Evolutionary conservation across 441 rosid species (phyloP), one percentile per base, ranked within the genome.

Genomic region (Pelargonium australe): DNA sequence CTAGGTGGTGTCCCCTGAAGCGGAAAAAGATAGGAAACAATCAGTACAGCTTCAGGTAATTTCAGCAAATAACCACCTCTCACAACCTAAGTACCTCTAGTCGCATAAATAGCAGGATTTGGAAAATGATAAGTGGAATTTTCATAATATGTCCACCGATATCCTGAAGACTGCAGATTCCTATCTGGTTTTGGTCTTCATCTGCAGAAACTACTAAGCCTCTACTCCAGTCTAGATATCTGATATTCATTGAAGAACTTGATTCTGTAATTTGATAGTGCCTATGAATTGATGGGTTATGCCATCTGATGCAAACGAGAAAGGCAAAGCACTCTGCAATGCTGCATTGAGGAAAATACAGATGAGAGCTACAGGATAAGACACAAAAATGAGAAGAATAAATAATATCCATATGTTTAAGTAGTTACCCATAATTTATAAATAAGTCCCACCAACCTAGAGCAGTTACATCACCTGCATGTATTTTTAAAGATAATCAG

Each of bases 391-490:
- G 31, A 25, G 41, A 55, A 23, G 63, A 55, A 67, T 23, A 28
- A 66, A 47, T 16, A 28, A 44, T 43, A 64, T 31, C 19, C 11
- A 63, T 51, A 63, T 41, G 67, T 60, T 40, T 65, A 11, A 65
- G 34, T 61, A 9, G 40, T 63, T 84, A 85, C 88, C 92, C 86
- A 6, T 80, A 87, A 71, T 85, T 85, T 73, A 85, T 84, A 78
- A 87, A 87, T 62, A 87, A 77, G 77, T 85, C 91, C 91, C 91
- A 87, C 91, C 89, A 87, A 72, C 87, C 86, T 68, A 87, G 78
- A 10, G 86, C 86, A 28, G 82, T 81, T 63, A 87, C 84, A 60
- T 84, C 92, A 75, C 92, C 92, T 87, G 81, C 70, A 62, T 13
- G 76, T 69, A 14, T 25, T 63, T 62, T 13, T 17, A n/a, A 49